Evolutionary conservation across 169 alveolate species (phyloP), one percentile per base, ranked within the genome.

Genomic region (Neospora caninum): DNA sequence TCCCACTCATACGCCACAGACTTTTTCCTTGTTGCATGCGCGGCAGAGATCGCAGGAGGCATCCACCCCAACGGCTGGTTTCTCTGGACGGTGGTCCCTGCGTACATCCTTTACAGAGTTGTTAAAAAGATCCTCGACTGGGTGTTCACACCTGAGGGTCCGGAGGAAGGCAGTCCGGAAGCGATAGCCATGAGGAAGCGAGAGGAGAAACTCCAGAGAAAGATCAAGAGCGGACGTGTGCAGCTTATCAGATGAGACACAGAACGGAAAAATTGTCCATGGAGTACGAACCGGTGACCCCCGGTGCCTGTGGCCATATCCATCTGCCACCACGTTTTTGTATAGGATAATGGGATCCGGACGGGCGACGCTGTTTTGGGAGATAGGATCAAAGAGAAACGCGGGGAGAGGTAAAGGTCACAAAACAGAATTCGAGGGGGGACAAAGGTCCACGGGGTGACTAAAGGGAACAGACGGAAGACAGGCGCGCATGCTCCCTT

Each of bases 121-220:
- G 54, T 64, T 10, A 34, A 43, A 27, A 54, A 54, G 9, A 34
- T 64, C 18, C 45, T 88, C 82, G 41, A 36, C 29, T 88, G 93
- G 93, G 93, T 88, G 45, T 88, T 88, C 64, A 88, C 93, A 7
- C 93, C 93, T 20, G 93, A 88, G 36, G 78, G 54, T 49, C 93
- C 93, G 0, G 70, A 36, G 9, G 86, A 54, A 25, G 84, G 67
- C 41, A 58, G 82, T 0, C 67, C 93, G 18, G 93, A 34, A 29
- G 93, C 82, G 7, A 38, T 38, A 13, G 93, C 93, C 49, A 7
- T 38, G 45, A 54, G 54, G 39, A 54, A 64, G 53, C 54, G 64
- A n/a, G 54, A 64, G 41, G 93, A 88, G 41, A 88, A 88, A 64
- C 82, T 88, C 53, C 70, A 88, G 86, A 54, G 93, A 64, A 88